These are phyloP conservation scores for Auricularia auricula-judae DNA, from an alignment of 768 basidiomycete species.

Conservation along the genomic window DNA sequence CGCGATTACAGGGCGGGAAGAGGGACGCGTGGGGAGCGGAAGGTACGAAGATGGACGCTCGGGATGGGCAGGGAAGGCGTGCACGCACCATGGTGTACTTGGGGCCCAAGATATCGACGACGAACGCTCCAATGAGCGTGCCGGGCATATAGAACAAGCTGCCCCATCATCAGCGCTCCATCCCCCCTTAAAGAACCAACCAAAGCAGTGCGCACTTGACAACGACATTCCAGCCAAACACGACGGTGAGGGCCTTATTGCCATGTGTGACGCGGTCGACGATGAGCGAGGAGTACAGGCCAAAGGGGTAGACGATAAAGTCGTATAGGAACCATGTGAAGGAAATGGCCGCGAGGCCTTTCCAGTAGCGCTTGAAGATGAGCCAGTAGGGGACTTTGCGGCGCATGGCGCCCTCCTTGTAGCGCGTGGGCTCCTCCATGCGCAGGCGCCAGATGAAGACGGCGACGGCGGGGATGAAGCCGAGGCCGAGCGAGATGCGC, in stretches of 20 bases:
- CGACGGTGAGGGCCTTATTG: conserved; percentile 37
- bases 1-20: too few relatives aligned
- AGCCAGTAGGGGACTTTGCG: conserved; percentile 64
- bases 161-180: conserved; percentile 11
- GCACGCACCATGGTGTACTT: conserved; percentile 10
- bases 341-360: conserved; percentile 60
- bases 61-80: conserved; percentile 11
- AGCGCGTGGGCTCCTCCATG: conserved; percentile 72
- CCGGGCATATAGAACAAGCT: conserved; percentile 63
- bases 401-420: conserved; percentile 72
- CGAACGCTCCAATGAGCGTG: conserved; percentile 22
- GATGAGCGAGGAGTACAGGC: conserved; percentile 71
- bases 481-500: conserved; percentile 79
- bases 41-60: conserved; percentile 43
- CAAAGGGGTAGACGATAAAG: conserved; percentile 55
- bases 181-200: neutral
- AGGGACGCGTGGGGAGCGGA: too few relatives aligned
- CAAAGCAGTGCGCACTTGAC: conserved; percentile 47
- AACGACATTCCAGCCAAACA: conserved; percentile 79
- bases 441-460: conserved; percentile 82
- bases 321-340: conserved; percentile 78
- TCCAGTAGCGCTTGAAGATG: conserved; percentile 72
- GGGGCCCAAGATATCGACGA: conserved; percentile 23
- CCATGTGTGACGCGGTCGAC: conserved; percentile 58
- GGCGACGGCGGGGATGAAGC: conserved; percentile 64